phyloP scores from a whole-genome alignment of 2,329 filamentous ascomycete species.

The Sarocladium strictum region DNA sequence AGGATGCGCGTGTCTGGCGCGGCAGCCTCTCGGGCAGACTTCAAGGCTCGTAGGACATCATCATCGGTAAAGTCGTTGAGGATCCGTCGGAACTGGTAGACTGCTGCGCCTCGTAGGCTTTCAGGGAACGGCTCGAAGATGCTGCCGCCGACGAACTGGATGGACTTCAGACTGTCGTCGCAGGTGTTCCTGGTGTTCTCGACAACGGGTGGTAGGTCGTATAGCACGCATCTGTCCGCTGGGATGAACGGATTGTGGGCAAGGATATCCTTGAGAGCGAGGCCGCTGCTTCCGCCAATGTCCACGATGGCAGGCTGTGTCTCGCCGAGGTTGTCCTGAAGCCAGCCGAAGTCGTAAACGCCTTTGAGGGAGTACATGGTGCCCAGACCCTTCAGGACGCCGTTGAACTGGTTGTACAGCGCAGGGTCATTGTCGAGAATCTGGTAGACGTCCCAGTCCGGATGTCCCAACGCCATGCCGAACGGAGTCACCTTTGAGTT shows the following conservation, averaged over 20 bases:
- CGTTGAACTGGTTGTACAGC: constrained; percentile 3
- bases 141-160: not conserved
- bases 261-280: constrained; percentile 6
- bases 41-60: not conserved
- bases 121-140: not conserved
- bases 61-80: constrained; percentile 10
- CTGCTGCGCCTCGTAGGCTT: not conserved
- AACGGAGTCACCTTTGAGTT: not conserved
- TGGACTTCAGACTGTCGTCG: not conserved
- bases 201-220: not conserved
- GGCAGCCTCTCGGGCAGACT: not conserved
- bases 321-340: not conserved
- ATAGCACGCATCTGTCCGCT: not conserved
- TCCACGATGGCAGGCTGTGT: constrained; percentile 2
- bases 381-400: not conserved
- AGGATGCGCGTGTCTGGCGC: not conserved
- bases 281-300: constrained; percentile 3
- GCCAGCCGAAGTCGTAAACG: constrained; percentile 10
- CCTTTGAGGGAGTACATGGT: constrained; percentile 5
- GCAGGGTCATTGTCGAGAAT: not conserved
- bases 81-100: constrained; percentile 7
- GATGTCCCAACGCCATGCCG: constrained; percentile 1
- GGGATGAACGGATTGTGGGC: not conserved
- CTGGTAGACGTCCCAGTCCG: not conserved
- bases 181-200: not conserved